Percentiles rank a stretch among this genome's conserved stretches.
These are phyloP conservation scores for Saccharomyces paradoxus DNA, from an alignment of 805 yeast genomes.

Conservation along the genomic window DNA sequence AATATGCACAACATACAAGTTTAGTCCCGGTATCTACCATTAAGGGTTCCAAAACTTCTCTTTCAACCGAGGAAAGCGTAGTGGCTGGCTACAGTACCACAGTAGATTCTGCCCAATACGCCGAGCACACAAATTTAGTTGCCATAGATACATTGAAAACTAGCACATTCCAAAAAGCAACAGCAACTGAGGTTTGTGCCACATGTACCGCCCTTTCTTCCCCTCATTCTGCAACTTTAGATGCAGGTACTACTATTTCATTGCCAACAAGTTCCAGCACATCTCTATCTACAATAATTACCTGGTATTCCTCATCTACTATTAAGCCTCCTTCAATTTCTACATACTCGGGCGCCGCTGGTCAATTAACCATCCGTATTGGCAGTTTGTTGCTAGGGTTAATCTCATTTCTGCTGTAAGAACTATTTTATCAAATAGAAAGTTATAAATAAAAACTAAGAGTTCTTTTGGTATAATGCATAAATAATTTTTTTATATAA, in stretches of 20 bases:
- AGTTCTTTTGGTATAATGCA: not conserved
- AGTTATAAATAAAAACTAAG: not conserved
- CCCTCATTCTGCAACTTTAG: not conserved
- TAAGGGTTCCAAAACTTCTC: not conserved
- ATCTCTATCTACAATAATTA: not conserved
- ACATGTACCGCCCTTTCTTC: not conserved
- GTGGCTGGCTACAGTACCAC: not conserved
- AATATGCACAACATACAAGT: not conserved
- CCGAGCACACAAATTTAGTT: not conserved
- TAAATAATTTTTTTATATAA: not conserved
- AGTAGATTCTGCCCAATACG: not conserved
- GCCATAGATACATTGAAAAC: not conserved
- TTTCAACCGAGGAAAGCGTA: not conserved
- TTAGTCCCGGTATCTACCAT: conserved; percentile 2
- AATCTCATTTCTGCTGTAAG: not conserved
- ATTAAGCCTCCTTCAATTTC: not conserved
- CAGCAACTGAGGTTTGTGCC: not conserved
- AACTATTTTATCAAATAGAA: conserved; percentile 1
- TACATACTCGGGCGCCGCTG: conserved; percentile 12
- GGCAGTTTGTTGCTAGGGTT: conserved; percentile 10
- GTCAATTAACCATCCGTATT: conserved; percentile 8
- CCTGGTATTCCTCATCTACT: not conserved
- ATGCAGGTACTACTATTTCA: not conserved
- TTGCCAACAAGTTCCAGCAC: not conserved
- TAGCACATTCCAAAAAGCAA: not conserved